A percentile compares a stretch with the other conserved stretches of the same genome.
Conservation (phyloP, 495 filamentous ascomycete species). For the Xylaria telfairii region DNA sequence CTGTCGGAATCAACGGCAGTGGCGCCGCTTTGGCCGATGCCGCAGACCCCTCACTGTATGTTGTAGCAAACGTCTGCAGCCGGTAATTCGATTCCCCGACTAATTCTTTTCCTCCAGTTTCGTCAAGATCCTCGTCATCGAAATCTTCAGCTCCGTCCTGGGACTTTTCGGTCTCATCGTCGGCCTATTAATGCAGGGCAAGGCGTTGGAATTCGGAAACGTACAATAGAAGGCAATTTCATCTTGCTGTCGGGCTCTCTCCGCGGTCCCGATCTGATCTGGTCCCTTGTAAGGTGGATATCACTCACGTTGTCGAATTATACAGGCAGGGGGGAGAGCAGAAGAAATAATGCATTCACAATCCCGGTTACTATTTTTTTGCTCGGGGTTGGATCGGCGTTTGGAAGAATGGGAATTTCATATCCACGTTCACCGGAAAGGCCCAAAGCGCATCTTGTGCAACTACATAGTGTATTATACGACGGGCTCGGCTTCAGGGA, state of each 20-base stretch:
- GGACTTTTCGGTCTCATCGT: constrained; percentile 98
- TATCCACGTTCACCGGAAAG: constrained; percentile 17
- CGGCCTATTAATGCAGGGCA: constrained; percentile 83
- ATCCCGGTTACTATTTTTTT: constrained; percentile 24
- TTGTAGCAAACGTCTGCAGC: constrained; percentile 24
- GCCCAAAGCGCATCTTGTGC: constrained; percentile 19
- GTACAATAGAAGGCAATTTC: constrained; percentile 19
- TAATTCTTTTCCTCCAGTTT: constrained; percentile 66
- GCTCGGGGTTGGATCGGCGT: constrained; percentile 27
- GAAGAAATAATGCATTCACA: constrained; percentile 24
- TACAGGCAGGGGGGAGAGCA: neutral
- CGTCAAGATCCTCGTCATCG: constrained; percentile 97
- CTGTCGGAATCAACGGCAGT: constrained; percentile 97
- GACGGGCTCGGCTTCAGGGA: constrained; percentile 14
- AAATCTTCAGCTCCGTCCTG: constrained; percentile 98
- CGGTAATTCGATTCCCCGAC: neutral
- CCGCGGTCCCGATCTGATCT: constrained; percentile 1
- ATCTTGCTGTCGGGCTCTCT: neutral
- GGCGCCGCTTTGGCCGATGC: constrained; percentile 96
- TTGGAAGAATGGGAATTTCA: constrained; percentile 25
- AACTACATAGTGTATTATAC: constrained; percentile 28
- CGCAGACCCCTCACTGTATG: constrained; percentile 87
- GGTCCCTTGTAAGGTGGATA: constrained; percentile 9
- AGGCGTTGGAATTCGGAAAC: constrained; percentile 75
- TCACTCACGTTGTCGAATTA: constrained; percentile 14